phyloP scores from a whole-genome alignment of 169 alveolate genomes.

The Plasmodium knowlesi region DNA sequence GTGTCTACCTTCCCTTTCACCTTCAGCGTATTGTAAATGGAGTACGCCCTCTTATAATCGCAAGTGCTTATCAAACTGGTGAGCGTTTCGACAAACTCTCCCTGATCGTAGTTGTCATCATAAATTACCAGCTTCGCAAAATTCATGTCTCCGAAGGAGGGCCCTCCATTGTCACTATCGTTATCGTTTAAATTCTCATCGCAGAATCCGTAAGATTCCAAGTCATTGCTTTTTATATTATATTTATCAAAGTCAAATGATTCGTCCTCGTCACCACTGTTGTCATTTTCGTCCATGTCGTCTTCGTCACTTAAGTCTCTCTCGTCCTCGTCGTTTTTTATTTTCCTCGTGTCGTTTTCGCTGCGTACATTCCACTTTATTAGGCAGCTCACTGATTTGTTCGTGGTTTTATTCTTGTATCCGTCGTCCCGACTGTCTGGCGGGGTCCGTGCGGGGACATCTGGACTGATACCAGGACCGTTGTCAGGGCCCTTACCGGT shows the following conservation, averaged over 20 bases:
- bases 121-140: constrained; percentile 68
- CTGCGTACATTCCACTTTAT: constrained; percentile 44
- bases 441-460: background rate
- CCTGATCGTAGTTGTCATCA: constrained; percentile 71
- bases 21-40: constrained; percentile 46
- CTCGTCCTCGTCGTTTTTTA: background rate
- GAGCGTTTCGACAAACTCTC: constrained; percentile 42
- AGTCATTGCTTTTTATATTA: constrained; percentile 6
- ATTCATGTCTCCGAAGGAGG: background rate
- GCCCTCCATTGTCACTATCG: constrained; percentile 9
- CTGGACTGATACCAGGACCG: background rate
- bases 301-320: background rate
- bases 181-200: constrained; percentile 45
- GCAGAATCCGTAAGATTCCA: constrained; percentile 20
- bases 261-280: background rate
- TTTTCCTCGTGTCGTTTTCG: constrained; percentile 30
- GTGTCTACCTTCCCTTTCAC: constrained; percentile 59
- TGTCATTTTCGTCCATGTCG: background rate
- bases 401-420: background rate
- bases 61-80: constrained; percentile 29
- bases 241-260: background rate
- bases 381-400: constrained; percentile 47
- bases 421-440: background rate
- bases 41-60: constrained; percentile 43
- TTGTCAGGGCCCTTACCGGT: background rate